Evolutionary conservation across 768 basidiomycete genomes (phyloP), one percentile per base, ranked within the genome.

Genomic region (Termitomyces sp.): DNA sequence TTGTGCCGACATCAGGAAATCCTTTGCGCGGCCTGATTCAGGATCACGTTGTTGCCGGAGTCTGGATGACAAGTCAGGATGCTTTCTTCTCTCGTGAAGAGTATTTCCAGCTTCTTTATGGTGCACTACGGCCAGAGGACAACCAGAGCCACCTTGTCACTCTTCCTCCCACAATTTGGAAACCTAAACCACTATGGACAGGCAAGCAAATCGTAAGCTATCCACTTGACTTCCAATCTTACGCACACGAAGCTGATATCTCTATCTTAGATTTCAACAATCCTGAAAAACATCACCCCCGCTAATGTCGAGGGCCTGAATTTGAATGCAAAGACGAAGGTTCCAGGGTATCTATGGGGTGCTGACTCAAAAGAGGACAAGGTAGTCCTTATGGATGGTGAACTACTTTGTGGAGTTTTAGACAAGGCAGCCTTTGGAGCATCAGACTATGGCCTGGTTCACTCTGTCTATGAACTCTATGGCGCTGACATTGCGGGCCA

Each of bases 391-490:
- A 82, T 93, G 77, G 88, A 95, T 65, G 96, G 97, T 42, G 92
- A 98, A 67, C 81, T 98, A 1, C 81, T 98, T 42, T 90, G 90
- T 62, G 97, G 97, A 71, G 83, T 98, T 36, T 80, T 99, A 55
- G 97, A 99, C 76, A 99, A 99, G 74, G 90, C 95, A 8, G 92
- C 97, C 28, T 97, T 96, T 69, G 97, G 97, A 64, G 95, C 97
- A 24, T 87, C 91, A 2, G 92, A 97, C 18, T 98, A 89, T 68
- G 97, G 97, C 69, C 83, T 99, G 39, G 93, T 98, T 12, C 97
- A 99, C 72, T 98, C 97, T 0, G 88, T 95, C 18, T 92, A 95
- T 71, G 97, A 99, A 65, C 75, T 99, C 8, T 99, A 98, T 68
- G 95, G 97, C 13, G 80, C 95, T 10, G 88, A 89, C 52, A 75